Percentiles rank a stretch among this genome's conserved stretches.
Conservation (phyloP, 2,329 filamentous ascomycete genomes). For the Capronia coronata region DNA sequence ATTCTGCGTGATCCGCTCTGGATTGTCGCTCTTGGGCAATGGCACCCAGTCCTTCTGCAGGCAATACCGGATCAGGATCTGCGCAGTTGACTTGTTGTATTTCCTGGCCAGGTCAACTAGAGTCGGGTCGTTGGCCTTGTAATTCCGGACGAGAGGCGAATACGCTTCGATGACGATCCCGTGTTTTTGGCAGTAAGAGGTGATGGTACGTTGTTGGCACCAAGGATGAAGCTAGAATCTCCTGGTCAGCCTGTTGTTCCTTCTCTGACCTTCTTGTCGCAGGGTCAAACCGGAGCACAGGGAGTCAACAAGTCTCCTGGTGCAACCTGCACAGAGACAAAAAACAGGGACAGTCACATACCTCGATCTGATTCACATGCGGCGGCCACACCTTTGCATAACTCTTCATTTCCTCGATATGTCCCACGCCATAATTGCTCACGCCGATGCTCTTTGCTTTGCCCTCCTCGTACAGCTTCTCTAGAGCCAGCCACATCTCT, state of each 20-base stretch:
- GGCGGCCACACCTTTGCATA: constrained; percentile 63
- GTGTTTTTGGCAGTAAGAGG: constrained; percentile 49
- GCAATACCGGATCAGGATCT: constrained; percentile 74
- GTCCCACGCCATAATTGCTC: constrained; percentile 62
- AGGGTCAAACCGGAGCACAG: too few species aligned
- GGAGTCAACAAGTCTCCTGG: too few species aligned
- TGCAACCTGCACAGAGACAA: too few species aligned
- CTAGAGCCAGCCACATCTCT: constrained; percentile 60
- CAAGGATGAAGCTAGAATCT: constrained; percentile 62
- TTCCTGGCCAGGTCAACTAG: constrained; percentile 62
- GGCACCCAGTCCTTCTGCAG: constrained; percentile 71
- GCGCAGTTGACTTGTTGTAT: constrained; percentile 65
- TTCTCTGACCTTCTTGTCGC: too few species aligned
- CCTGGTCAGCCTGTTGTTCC: neutral
- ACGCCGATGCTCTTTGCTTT: constrained; percentile 62
- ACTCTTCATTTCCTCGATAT: constrained; percentile 62
- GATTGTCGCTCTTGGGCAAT: constrained; percentile 66
- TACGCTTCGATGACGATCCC: constrained; percentile 51
- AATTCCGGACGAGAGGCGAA: constrained; percentile 55
- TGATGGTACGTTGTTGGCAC: constrained; percentile 58
- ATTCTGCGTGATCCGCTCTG: constrained; percentile 61
- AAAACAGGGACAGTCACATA: constrained; percentile 39
- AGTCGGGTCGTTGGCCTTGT: constrained; percentile 63
- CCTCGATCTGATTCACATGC: constrained; percentile 68
- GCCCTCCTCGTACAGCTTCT: constrained; percentile 55